These are phyloP conservation scores for Tuber magnatum DNA, from an alignment of 495 filamentous ascomycete genomes.

Conservation along the genomic window DNA sequence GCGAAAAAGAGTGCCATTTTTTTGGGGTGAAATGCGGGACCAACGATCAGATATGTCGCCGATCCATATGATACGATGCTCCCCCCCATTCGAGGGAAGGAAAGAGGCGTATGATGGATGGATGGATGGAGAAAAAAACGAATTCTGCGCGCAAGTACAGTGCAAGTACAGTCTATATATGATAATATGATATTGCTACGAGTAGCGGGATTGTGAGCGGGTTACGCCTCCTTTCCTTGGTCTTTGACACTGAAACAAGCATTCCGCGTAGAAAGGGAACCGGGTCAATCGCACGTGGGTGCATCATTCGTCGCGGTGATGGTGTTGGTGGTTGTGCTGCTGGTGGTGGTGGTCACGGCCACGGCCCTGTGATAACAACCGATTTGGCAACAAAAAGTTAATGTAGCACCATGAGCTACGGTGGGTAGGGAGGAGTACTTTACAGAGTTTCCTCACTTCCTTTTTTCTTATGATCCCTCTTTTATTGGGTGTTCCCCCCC, in stretches of 20 bases:
- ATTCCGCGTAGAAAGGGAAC: neutral
- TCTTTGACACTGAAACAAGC: neutral
- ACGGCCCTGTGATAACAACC: neutral
- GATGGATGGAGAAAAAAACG: too few species aligned
- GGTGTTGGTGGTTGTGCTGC: neutral
- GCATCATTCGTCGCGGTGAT: neutral
- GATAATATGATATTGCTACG: neutral
- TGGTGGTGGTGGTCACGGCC: neutral
- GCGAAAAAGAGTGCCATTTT: too few species aligned
- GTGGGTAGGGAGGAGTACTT: neutral
- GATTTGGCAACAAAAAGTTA: neutral
- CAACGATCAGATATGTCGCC: too few species aligned
- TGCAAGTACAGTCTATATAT: neutral
- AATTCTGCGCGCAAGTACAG: too few species aligned
- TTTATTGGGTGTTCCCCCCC: neutral
- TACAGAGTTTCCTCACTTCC: neutral
- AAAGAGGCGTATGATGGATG: too few species aligned
- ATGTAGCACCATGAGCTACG: neutral
- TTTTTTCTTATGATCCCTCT: neutral
- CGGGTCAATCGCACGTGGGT: constrained; percentile 1
- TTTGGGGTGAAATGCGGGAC: too few species aligned
- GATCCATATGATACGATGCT: too few species aligned
- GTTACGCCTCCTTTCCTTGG: neutral
- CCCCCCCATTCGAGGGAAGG: too few species aligned
- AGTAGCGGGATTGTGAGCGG: neutral